Evolutionary conservation across 495 filamentous ascomycete genomes (phyloP).

Genomic region (Daldinia concentrica): DNA sequence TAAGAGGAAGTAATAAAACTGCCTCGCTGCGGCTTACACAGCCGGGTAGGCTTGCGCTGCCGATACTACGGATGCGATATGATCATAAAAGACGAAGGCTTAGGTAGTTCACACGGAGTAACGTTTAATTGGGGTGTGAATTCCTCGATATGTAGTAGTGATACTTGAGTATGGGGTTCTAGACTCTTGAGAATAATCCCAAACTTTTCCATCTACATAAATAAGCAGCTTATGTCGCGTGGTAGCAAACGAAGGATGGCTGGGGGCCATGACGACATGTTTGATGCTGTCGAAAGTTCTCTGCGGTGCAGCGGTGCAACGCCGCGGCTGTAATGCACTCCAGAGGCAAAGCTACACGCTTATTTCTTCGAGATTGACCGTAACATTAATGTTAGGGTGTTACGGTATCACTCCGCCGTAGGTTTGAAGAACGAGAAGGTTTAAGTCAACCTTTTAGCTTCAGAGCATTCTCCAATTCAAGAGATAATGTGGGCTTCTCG

Average conservation of each 20-base stretch:
- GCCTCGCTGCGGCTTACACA: conserved; percentile 31
- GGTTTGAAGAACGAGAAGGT: conserved; percentile 7
- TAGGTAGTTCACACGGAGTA: neutral
- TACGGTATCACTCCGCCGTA: neutral
- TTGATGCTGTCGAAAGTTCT: conserved; percentile 34
- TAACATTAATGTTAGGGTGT: neutral
- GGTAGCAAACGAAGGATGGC: conserved; percentile 7
- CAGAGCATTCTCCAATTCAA: conserved; percentile 2
- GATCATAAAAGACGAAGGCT: too few relatives aligned
- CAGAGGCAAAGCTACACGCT: conserved; percentile 9
- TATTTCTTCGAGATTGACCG: neutral
- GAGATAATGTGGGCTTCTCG: neutral
- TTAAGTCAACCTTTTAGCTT: conserved; percentile 14
- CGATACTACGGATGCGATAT: neutral
- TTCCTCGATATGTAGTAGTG: neutral
- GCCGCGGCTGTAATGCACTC: conserved; percentile 25
- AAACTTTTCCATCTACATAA: neutral
- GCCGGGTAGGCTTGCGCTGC: conserved; percentile 26
- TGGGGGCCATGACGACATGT: conserved; percentile 22
- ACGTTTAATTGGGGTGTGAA: neutral
- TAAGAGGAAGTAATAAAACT: neutral
- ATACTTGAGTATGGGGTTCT: conserved; percentile 7
- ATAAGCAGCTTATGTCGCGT: conserved; percentile 16
- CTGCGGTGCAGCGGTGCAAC: conserved; percentile 33
- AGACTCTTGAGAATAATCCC: conserved; percentile 9